Evolutionary conservation across 2,329 filamentous ascomycete genomes (phyloP).

Genomic region (Escovopsis weberi): DNA sequence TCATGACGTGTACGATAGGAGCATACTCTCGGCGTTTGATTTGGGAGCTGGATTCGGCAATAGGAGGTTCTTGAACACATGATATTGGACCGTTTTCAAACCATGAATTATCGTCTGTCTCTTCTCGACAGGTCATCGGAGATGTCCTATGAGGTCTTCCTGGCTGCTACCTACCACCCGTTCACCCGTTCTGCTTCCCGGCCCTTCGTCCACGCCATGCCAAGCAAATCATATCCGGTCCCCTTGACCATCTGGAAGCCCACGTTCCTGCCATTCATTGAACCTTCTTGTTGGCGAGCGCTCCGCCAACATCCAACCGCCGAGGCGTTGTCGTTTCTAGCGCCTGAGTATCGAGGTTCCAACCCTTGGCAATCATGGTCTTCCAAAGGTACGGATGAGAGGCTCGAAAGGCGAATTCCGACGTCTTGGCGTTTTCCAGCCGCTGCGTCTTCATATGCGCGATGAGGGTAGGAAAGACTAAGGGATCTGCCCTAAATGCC

Average conservation of each 20-base stretch:
- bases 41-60: neutral
- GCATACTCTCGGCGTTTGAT: neutral
- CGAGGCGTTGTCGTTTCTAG: constrained; percentile 24
- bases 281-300: constrained; percentile 11
- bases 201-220: constrained; percentile 1
- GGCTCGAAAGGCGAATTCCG: constrained; percentile 1
- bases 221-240: neutral
- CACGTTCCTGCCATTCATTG: constrained; percentile 4
- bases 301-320: constrained; percentile 13
- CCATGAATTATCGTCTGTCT: no score
- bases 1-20: neutral
- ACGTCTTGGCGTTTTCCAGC: constrained; percentile 4
- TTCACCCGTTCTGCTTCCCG: neutral
- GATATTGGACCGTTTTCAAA: no score
- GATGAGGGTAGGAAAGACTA: no score
- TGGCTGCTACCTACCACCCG: no score
- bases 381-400: constrained; percentile 15
- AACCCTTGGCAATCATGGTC: constrained; percentile 16
- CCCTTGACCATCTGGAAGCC: neutral
- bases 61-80: neutral
- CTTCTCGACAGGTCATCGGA: no score
- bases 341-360: constrained; percentile 20
- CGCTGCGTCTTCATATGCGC: constrained; percentile 4
- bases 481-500: constrained; percentile 9
- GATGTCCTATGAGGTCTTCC: no score